Evolutionary conservation across 352 stramenopile species (phyloP), one percentile per base, ranked within the genome.

Genomic region (Phytophthora uliginosa): DNA sequence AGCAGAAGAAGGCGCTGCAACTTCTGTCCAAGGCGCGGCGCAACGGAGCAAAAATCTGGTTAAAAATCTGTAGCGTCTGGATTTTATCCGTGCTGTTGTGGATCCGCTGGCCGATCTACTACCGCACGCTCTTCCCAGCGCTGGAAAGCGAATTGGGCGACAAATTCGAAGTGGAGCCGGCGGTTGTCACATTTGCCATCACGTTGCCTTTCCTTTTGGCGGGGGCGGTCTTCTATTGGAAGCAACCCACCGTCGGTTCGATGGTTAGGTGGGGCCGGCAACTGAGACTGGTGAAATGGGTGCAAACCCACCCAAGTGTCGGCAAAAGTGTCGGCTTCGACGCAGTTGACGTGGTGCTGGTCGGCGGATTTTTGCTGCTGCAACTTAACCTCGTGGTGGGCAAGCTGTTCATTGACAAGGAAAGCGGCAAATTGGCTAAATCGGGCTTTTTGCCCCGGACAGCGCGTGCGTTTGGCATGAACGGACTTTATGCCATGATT

Each of bases 341-440:
- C 72, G 82, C 84, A 17, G 66, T 84, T 24, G 87, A 94, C 48
- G 45, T 83, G n/a, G 24, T 81, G 12, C 65, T 83, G 9, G 62
- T 89, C 13, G 51, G 66, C 1, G 65, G 74, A 4, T 93, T 94
- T 54, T 34, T 79, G 8, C 2, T 85, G 31, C 64, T 94, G 59
- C 85, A 94, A 74, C 20, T 93, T 58, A 91, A 90, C 59, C 73
- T 86, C 17, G 77, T 94, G 6, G 74, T 83, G 3, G 82, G 87
- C 9, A 93, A 92, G 60, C 67, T 95, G 53, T 57, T 91, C 17
- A 85, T 90, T 45, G 87, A 95, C 70, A 69, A 82, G 24, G 81
- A 83, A 52, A 90, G 66, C 20, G 88, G 85, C 8, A 93, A 93
- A 73, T 61, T 95, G 48, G 83, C 84, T 5, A 93, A 91, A 73